A percentile compares a stretch with the other conserved stretches of the same genome.
These are phyloP conservation scores for Penicillium carneum DNA, from an alignment of 2,329 filamentous ascomycete genomes.

Conservation along the genomic window DNA sequence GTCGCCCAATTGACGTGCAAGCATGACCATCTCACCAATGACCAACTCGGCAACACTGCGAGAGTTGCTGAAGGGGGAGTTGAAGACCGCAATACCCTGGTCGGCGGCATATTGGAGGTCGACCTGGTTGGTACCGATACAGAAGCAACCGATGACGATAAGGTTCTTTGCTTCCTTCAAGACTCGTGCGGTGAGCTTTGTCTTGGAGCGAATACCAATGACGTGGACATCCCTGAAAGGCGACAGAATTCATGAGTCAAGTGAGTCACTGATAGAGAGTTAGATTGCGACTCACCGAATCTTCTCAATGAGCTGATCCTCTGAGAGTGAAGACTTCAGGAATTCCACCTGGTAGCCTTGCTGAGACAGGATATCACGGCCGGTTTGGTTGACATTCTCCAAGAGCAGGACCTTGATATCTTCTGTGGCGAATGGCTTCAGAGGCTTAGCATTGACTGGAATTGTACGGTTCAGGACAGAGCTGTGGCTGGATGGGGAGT, in stretches of 20 bases:
- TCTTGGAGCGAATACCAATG: constrained; percentile 97
- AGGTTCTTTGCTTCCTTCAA: constrained; percentile 90
- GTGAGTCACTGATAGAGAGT: constrained; percentile 1
- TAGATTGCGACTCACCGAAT: constrained; percentile 71
- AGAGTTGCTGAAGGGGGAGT: constrained; percentile 97
- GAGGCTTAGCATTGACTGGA: constrained; percentile 68
- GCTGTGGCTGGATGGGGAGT: constrained; percentile 73
- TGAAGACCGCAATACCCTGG: constrained; percentile 89
- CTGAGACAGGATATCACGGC: constrained; percentile 77
- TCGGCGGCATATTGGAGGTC: constrained; percentile 56
- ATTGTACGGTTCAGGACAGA: constrained; percentile 54
- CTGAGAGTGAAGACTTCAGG: constrained; percentile 84
- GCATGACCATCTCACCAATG: constrained; percentile 88
- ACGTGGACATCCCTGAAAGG: constrained; percentile 82
- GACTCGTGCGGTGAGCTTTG: constrained; percentile 85
- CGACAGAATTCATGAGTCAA: background rate
- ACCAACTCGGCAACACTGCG: constrained; percentile 95
- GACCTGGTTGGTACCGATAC: constrained; percentile 82
- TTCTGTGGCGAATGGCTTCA: constrained; percentile 94
- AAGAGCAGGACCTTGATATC: constrained; percentile 96
- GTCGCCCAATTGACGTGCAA: constrained; percentile 91
- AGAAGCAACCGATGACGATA: constrained; percentile 96
- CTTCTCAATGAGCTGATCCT: constrained; percentile 95
- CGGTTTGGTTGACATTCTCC: constrained; percentile 94
- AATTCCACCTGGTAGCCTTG: constrained; percentile 97